A percentile compares a stretch with the other conserved stretches of the same genome.
phyloP scores from a whole-genome alignment of 352 stramenopile species.

The Phytophthora sansomeana region DNA sequence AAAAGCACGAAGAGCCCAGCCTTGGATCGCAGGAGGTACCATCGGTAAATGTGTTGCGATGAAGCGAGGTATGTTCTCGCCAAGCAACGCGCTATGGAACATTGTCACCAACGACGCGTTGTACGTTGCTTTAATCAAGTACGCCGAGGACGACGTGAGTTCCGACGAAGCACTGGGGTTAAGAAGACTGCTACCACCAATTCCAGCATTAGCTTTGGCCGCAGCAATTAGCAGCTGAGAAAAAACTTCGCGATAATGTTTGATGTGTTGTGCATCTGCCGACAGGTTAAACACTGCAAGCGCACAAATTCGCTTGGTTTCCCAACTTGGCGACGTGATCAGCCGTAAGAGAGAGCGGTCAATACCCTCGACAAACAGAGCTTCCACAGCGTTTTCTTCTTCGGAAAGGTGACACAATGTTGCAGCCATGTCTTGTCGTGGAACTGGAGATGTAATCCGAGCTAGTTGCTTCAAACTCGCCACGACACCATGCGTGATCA shows the following conservation, averaged over 20 bases:
- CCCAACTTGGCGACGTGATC: conserved; percentile 46
- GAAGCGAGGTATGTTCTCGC: conserved; percentile 74
- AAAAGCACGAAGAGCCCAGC: conserved; percentile 56
- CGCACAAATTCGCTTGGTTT: conserved; percentile 79
- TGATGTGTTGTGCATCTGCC: conserved; percentile 59
- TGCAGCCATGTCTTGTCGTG: conserved; percentile 71
- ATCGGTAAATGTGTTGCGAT: conserved; percentile 54
- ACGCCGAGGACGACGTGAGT: conserved; percentile 33
- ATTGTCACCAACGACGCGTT: conserved; percentile 63
- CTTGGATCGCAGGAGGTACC: conserved; percentile 48
- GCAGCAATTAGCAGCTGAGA: conserved; percentile 57
- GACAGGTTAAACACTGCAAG: conserved; percentile 79
- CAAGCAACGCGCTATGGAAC: conserved; percentile 67
- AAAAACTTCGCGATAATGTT: conserved; percentile 73
- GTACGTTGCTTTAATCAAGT: conserved; percentile 79
- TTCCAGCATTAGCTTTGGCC: conserved; percentile 24
- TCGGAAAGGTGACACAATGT: conserved; percentile 75
- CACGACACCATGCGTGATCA: conserved; percentile 65
- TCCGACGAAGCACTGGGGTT: conserved; percentile 7
- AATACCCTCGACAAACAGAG: conserved; percentile 74
- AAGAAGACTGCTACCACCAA: conserved; percentile 25
- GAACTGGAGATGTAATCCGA: conserved; percentile 34
- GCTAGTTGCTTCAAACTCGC: conserved; percentile 53
- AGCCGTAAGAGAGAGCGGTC: conserved; percentile 67
- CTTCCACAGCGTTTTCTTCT: conserved; percentile 59